Percentiles rank a stretch among this genome's conserved stretches.
Evolutionary conservation across 2,329 filamentous ascomycete species (phyloP).

Genomic region (Volutella citrinella): DNA sequence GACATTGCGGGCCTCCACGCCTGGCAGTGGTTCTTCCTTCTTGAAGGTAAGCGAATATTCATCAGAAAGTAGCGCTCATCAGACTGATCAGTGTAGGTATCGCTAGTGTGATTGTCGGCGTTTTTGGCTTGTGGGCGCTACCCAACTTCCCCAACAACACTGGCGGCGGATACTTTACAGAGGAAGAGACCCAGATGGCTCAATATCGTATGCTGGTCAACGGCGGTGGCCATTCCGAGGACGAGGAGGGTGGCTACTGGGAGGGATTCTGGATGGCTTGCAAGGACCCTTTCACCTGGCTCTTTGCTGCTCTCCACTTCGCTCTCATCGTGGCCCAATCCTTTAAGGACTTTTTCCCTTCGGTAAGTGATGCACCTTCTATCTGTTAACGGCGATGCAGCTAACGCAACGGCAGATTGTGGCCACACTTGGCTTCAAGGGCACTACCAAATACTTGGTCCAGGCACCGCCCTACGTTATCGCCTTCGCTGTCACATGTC

Average conservation of each 20-base stretch:
- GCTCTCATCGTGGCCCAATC: conserved; percentile 40
- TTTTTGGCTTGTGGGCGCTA: conserved; percentile 32
- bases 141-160: conserved; percentile 34
- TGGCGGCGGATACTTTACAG: conserved; percentile 25
- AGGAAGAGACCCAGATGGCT: conserved; percentile 36
- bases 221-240: conserved; percentile 31
- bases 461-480: conserved; percentile 40
- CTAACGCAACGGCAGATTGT: no score
- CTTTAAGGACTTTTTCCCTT: conserved; percentile 41
- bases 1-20: conserved; percentile 28
- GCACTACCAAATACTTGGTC: conserved; percentile 34
- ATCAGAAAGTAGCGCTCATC: no score
- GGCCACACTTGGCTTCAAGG: conserved; percentile 21
- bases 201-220: conserved; percentile 32
- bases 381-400: no score
- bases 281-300: conserved; percentile 35
- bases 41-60: conserved; percentile 23
- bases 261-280: conserved; percentile 29
- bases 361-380: conserved; percentile 18
- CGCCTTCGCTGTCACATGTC: conserved; percentile 36
- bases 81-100: no score
- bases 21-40: conserved; percentile 41
- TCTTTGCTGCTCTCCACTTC: conserved; percentile 36
- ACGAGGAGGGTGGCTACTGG: conserved; percentile 35
- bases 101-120: conserved; percentile 29